phyloP scores from a whole-genome alignment of 2,329 filamentous ascomycete genomes.

The Sporothrix pseudoabietina region DNA sequence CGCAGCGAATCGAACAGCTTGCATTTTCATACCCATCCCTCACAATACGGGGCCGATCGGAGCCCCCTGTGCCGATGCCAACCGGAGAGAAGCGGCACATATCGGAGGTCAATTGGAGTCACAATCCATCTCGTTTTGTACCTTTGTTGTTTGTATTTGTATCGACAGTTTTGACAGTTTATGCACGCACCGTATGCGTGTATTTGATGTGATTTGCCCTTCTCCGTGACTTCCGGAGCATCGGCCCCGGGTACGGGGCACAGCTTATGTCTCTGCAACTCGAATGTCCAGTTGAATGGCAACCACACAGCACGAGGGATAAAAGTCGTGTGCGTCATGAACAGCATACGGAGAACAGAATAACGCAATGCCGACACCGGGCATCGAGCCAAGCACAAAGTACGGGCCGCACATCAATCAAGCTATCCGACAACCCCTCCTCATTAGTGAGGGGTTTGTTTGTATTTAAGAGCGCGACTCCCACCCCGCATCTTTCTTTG shows the following conservation, averaged over 20 bases:
- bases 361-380: conserved; percentile 12
- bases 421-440: neutral
- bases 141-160: neutral
- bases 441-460: conserved; percentile 6
- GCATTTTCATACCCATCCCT: neutral
- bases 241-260: neutral
- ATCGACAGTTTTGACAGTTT: neutral
- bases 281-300: neutral
- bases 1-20: neutral
- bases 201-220: neutral
- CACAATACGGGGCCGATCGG: conserved; percentile 1
- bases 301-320: neutral
- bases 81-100: neutral
- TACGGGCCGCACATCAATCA: neutral
- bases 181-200: neutral
- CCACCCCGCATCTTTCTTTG: neutral
- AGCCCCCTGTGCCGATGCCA: conserved; percentile 12
- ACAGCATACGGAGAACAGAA: too few relatives aligned
- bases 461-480: neutral
- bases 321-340: conserved; percentile 10
- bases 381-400: neutral
- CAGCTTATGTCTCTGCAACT: neutral
- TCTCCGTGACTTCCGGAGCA: too few relatives aligned
- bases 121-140: neutral
- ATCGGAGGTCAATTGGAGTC: neutral